A percentile compares a stretch with the other conserved stretches of the same genome.
Conservation (phyloP, 441 rosid species). For the Sinapis alba region DNA sequence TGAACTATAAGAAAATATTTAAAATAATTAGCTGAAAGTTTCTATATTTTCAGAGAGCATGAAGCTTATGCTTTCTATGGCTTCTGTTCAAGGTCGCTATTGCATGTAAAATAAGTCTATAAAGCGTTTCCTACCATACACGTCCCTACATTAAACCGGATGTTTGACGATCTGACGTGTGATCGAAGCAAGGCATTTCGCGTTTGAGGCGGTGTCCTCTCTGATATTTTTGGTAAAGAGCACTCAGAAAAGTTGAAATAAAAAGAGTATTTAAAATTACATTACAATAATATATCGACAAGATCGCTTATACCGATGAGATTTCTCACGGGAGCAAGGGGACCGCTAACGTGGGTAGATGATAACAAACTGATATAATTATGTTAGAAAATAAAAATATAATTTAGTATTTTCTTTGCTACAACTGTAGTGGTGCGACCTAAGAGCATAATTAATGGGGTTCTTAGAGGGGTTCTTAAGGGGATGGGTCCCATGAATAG, state of each 20-base stretch:
- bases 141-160: slow-evolving; percentile 9
- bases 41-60: no score
- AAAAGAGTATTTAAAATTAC: slow-evolving; percentile 6
- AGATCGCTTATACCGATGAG: slow-evolving; percentile 46
- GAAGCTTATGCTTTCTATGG: no score
- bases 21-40: no score
- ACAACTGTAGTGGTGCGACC: slow-evolving; percentile 25
- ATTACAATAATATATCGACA: not conserved
- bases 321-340: slow-evolving; percentile 50
- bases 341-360: slow-evolving; percentile 50
- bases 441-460: no score
- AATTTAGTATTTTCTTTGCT: not conserved
- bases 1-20: no score
- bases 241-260: not conserved
- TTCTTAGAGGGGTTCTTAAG: no score
- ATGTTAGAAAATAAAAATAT: not conserved
- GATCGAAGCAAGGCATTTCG: slow-evolving; percentile 25
- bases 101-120: not conserved
- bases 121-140: slow-evolving; percentile 12
- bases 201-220: slow-evolving; percentile 35
- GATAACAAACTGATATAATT: not conserved
- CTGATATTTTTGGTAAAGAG: slow-evolving; percentile 24
- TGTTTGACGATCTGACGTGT: slow-evolving; percentile 29
- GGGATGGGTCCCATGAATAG: no score
- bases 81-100: no score